A percentile compares a stretch with the other conserved stretches of the same genome.
phyloP scores from a whole-genome alignment of 805 yeast species.

The Hanseniaspora clermontiae region DNA sequence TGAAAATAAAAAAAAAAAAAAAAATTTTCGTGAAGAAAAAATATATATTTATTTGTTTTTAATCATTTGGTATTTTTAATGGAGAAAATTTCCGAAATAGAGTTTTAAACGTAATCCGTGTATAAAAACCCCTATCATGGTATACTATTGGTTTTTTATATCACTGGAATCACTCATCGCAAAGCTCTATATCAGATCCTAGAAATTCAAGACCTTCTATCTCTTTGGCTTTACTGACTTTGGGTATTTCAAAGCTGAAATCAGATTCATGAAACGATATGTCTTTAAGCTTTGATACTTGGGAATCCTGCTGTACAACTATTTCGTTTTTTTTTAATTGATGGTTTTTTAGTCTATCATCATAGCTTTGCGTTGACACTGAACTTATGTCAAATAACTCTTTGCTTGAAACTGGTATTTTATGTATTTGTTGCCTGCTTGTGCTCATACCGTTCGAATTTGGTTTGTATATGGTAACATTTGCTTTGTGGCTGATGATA shows the following conservation, averaged over 20 bases:
- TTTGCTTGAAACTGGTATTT: not conserved
- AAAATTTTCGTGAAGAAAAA: not conserved
- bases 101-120: too few species aligned
- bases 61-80: too few species aligned
- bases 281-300: not conserved
- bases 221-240: not conserved
- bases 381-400: not conserved
- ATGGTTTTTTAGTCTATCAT: not conserved
- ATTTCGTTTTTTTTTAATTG: not conserved
- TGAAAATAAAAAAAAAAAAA: too few species aligned
- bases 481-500: not conserved
- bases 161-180: not conserved
- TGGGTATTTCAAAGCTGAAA: not conserved
- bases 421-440: not conserved
- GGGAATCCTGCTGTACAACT: not conserved
- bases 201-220: slow-evolving; percentile 17
- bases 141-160: too few species aligned
- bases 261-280: not conserved
- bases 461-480: not conserved
- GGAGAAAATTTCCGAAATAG: not conserved
- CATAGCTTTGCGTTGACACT: not conserved
- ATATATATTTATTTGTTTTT: too few species aligned
- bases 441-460: too few species aligned
- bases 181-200: slow-evolving; percentile 22
- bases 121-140: too few species aligned